Percentiles rank a stretch among this genome's conserved stretches.
phyloP scores from a whole-genome alignment of 352 stramenopile species.

The Globisporangium barbulae region DNA sequence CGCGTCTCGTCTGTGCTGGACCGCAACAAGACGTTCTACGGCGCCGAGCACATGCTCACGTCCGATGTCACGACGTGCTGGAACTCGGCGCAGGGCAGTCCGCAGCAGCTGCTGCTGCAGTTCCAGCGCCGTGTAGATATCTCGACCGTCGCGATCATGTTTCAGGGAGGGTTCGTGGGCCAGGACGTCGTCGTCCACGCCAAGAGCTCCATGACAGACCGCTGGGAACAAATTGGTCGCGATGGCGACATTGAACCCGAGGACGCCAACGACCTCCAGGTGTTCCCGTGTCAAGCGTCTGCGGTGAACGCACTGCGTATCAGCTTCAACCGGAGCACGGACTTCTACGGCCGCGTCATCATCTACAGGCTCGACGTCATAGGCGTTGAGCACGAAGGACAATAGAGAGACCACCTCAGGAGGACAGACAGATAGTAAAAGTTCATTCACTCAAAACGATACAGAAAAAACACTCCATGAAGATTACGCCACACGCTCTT shows the following conservation, averaged over 20 bases:
- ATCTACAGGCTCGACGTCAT: conserved; percentile 54
- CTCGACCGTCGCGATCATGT: conserved; percentile 51
- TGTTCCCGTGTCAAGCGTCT: conserved; percentile 25
- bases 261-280: conserved; percentile 59
- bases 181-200: conserved; percentile 51
- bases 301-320: conserved; percentile 41
- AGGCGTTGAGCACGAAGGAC: conserved; percentile 23
- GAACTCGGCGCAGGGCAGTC: conserved; percentile 65
- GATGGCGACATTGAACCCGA: conserved; percentile 32
- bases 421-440: background rate
- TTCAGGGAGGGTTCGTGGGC: conserved; percentile 73
- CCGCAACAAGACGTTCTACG: conserved; percentile 61
- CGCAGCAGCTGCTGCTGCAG: conserved; percentile 57
- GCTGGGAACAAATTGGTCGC: conserved; percentile 23
- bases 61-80: conserved; percentile 51
- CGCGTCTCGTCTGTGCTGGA: conserved; percentile 69
- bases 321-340: conserved; percentile 54
- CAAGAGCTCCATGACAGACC: conserved; percentile 7
- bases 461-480: background rate
- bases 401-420: background rate
- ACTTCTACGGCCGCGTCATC: conserved; percentile 75
- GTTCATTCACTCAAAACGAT: background rate
- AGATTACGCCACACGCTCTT: conserved; percentile 7
- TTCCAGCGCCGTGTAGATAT: conserved; percentile 54
- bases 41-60: conserved; percentile 51